These are phyloP conservation scores for Picochlorum costavermella DNA, from an alignment of 139 green algal genomes.

Conservation along the genomic window DNA sequence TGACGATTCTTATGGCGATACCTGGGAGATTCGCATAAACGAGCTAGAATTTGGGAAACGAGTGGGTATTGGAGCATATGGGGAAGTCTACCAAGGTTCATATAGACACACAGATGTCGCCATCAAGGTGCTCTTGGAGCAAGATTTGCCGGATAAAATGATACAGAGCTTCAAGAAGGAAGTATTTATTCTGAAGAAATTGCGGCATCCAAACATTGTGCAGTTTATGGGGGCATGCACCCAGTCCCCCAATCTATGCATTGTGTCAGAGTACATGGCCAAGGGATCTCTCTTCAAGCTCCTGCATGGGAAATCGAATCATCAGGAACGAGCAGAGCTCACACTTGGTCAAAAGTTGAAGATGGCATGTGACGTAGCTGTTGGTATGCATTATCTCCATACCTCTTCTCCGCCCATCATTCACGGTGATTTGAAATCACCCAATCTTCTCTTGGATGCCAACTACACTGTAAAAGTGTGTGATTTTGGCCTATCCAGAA, in stretches of 20 bases:
- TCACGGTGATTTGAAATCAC: slow-evolving; percentile 69
- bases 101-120: slow-evolving; percentile 86
- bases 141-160: slow-evolving; percentile 41
- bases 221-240: slow-evolving; percentile 60
- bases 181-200: slow-evolving; percentile 52
- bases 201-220: slow-evolving; percentile 63
- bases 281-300: slow-evolving; percentile 56
- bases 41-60: slow-evolving; percentile 56
- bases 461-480: slow-evolving; percentile 84
- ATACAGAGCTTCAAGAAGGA: slow-evolving; percentile 41
- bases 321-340: slow-evolving; percentile 10
- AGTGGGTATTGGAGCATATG: slow-evolving; percentile 76
- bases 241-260: slow-evolving; percentile 53
- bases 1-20: not conserved
- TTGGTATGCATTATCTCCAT: slow-evolving; percentile 71
- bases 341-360: slow-evolving; percentile 52
- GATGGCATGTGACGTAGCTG: slow-evolving; percentile 76
- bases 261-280: slow-evolving; percentile 66
- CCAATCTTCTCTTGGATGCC: slow-evolving; percentile 70
- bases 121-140: slow-evolving; percentile 81
- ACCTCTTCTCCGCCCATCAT: slow-evolving; percentile 59
- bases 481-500: slow-evolving; percentile 77
- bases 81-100: slow-evolving; percentile 56
- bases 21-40: slow-evolving; percentile 58
- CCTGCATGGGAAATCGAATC: slow-evolving; percentile 33